Evolutionary conservation across 371 early-diverging fungal genomes (phyloP), one percentile per base, ranked within the genome.

Genomic region (Mortierella sp.): DNA sequence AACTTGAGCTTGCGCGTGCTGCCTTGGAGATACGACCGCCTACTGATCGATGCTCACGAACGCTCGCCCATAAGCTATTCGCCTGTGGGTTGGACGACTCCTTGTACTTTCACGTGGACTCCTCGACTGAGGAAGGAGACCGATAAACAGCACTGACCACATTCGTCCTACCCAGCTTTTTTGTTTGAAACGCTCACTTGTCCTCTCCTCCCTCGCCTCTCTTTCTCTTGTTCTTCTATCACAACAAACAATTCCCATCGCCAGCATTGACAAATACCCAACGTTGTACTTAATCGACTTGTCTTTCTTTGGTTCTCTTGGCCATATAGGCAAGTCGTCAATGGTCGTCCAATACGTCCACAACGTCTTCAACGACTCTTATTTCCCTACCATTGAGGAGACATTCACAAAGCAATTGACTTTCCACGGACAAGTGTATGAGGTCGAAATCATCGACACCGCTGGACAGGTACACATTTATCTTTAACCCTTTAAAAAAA

Each of bases 351-450:
- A 97, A 88, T 99, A 97, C 88, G 96, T 97, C 71, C 97, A 97
- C 74, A 95, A 96, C 83, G 96, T 96, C 79, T 98, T 97, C 88
- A 95, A 94, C n/a, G 98, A 97, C 74, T 94, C 95, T 71, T 98
- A 99, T 83, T 97, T 96, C 80, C 99, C 99, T n/a, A 98, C 98
- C 7, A 98, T 99, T 80, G 98, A 97, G 86, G 96, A 94, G 84
- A 96, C 96, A 54, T 96, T 97, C 88, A 96, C 93, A 35, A 98
- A 97, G 88, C 94, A 93, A 68, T 91, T 98, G 74, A 93, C 93
- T 74, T 95, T 95, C 75, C 90, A 92, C 80, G 95, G 96, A 65
- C 95, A 95, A 88, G 96, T 97, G 84, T 98, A 96, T 82, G 93
- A 92, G 38, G 93, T 95, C 38, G 97, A 97, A 77, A 98, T 98